Evolutionary conservation across 495 filamentous ascomycete species (phyloP).

Genomic region (Tuber umbilicatum): DNA sequence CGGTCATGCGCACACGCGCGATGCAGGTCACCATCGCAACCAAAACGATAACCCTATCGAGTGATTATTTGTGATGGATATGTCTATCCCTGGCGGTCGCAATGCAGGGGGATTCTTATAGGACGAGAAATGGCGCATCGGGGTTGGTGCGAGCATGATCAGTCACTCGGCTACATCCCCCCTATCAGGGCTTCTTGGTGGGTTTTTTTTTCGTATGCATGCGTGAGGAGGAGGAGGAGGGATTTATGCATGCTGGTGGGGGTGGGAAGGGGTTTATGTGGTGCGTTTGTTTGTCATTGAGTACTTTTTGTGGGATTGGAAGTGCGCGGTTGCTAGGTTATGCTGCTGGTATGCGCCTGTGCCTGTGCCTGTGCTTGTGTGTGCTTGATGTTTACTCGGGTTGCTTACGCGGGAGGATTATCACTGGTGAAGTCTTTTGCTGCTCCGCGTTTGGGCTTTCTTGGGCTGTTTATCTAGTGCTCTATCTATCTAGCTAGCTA

Average conservation of each 20-base stretch:
- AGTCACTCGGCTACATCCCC: neutral
- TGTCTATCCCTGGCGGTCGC: neutral
- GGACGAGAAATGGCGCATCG: neutral
- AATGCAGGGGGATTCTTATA: neutral
- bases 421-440: no score
- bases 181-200: neutral
- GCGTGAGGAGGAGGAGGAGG: neutral
- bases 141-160: neutral
- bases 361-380: neutral
- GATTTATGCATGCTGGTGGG: neutral
- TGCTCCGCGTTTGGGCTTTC: no score
- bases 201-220: neutral
- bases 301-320: neutral
- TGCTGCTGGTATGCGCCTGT: neutral
- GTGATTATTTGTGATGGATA: neutral
- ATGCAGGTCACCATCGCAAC: neutral
- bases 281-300: neutral
- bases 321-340: neutral
- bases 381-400: neutral
- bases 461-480: neutral
- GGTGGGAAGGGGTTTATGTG: neutral
- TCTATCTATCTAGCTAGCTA: neutral
- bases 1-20: neutral
- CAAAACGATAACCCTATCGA: neutral
- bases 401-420: no score